Conservation (phyloP, 139 green algal species). For the Tetraselmis chui region DNA sequence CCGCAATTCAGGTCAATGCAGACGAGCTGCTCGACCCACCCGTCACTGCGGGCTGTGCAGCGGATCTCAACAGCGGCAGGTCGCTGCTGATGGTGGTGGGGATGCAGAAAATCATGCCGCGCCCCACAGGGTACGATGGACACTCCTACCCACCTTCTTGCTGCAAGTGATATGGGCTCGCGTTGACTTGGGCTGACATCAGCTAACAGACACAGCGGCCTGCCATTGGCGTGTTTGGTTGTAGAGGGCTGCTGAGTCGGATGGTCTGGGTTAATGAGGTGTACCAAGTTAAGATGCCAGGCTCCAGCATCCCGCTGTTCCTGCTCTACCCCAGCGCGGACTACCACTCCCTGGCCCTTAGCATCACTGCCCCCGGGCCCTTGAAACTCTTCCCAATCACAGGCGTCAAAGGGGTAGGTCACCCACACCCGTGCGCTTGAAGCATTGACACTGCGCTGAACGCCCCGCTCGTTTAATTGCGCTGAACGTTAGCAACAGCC, state of each 20-base stretch:
- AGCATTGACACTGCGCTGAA: too few species aligned
- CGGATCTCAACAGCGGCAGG: not conserved
- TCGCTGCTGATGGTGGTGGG: not conserved
- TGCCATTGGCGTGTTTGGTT: not conserved
- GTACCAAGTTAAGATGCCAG: not conserved
- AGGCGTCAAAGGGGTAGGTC: not conserved
- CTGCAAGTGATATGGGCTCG: too few species aligned
- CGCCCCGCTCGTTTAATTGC: too few species aligned
- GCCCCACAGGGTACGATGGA: not conserved
- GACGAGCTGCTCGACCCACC: not conserved
- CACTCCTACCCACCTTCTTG: too few species aligned
- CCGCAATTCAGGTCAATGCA: not conserved
- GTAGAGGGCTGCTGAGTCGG: not conserved
- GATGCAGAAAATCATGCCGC: not conserved
- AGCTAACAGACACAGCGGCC: not conserved
- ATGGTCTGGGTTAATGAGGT: not conserved
- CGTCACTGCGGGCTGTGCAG: not conserved
- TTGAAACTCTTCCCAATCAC: not conserved
- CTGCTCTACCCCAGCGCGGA: not conserved
- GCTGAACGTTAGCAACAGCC: not conserved
- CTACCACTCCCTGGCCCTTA: not conserved
- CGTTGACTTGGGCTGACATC: too few species aligned
- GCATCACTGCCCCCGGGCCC: not conserved
- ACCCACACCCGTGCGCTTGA: not conserved
- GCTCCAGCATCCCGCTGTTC: not conserved